A percentile compares a stretch with the other conserved stretches of the same genome.
Conservation (phyloP, 169 alveolate species). For the Amoebophrya sp. region DNA sequence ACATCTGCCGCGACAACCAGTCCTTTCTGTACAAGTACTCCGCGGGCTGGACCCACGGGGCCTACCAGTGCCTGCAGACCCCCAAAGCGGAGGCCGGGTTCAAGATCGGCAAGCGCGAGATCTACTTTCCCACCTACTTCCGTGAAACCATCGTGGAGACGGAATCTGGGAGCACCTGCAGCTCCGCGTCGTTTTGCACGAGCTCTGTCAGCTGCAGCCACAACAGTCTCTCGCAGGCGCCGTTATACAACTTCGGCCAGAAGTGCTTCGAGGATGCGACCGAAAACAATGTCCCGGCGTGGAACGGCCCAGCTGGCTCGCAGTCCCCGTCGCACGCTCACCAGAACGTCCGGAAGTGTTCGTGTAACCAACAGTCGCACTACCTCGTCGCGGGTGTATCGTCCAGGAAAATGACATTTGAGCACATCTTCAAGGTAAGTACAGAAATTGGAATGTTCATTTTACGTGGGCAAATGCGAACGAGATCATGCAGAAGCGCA, state of each 20-base stretch:
- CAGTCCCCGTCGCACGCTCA: too few relatives aligned
- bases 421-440: not conserved
- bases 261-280: too few relatives aligned
- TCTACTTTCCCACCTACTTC: not conserved
- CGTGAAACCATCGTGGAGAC: too few relatives aligned
- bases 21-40: not conserved
- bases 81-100: not conserved
- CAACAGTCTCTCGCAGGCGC: too few relatives aligned
- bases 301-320: too few relatives aligned
- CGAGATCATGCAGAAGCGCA: too few relatives aligned
- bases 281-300: too few relatives aligned
- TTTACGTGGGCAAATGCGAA: too few relatives aligned
- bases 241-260: not conserved
- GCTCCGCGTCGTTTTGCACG: not conserved
- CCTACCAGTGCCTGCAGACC: not conserved
- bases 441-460: too few relatives aligned
- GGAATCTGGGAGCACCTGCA: not conserved
- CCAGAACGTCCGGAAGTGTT: too few relatives aligned
- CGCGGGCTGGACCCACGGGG: not conserved
- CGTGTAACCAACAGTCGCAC: not conserved
- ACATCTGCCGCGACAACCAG: not conserved
- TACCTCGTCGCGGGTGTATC: not conserved
- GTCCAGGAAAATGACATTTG: not conserved
- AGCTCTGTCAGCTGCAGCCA: not conserved
- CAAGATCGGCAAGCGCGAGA: slow-evolving; percentile 22